Percentiles rank a stretch among this genome's conserved stretches.
Evolutionary conservation across 2,329 filamentous ascomycete species (phyloP).

Genomic region (Aspergillus neoniger): DNA sequence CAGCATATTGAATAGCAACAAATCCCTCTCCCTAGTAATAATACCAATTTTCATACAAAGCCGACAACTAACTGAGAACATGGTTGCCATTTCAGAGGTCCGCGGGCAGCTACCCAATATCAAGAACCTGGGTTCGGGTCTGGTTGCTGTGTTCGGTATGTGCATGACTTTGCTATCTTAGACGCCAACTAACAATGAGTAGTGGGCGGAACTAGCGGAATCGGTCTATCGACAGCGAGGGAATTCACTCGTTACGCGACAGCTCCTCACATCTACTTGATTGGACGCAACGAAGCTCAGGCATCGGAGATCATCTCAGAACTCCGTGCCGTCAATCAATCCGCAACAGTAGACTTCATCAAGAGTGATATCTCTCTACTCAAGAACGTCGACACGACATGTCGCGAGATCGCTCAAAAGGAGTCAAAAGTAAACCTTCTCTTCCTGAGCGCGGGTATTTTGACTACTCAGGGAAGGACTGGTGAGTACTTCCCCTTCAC

Average conservation of each 20-base stretch:
- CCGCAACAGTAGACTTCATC: constrained; percentile 29
- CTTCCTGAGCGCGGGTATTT: constrained; percentile 40
- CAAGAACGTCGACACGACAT: constrained; percentile 35
- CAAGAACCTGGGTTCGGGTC: constrained; percentile 17
- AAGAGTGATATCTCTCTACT: constrained; percentile 41
- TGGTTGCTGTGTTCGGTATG: constrained; percentile 24
- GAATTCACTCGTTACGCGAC: constrained; percentile 46
- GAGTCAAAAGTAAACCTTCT: constrained; percentile 42
- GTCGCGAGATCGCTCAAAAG: constrained; percentile 29
- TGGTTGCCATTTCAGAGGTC: background rate
- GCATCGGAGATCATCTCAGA: constrained; percentile 48
- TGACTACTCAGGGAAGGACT: constrained; percentile 32
- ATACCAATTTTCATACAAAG: too few species aligned
- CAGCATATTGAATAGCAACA: too few species aligned
- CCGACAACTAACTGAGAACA: background rate
- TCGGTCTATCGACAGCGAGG: constrained; percentile 53
- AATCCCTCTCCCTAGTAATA: too few species aligned
- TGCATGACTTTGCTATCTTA: background rate
- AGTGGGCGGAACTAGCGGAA: constrained; percentile 56
- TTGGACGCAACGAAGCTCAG: constrained; percentile 46
- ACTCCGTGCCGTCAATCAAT: constrained; percentile 32
- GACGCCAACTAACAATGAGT: background rate
- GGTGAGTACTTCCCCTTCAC: background rate
- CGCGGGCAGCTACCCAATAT: background rate
- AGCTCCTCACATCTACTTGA: constrained; percentile 53